Conservation (phyloP, 768 basidiomycete species). For the Pulveroboletus sp. region DNA sequence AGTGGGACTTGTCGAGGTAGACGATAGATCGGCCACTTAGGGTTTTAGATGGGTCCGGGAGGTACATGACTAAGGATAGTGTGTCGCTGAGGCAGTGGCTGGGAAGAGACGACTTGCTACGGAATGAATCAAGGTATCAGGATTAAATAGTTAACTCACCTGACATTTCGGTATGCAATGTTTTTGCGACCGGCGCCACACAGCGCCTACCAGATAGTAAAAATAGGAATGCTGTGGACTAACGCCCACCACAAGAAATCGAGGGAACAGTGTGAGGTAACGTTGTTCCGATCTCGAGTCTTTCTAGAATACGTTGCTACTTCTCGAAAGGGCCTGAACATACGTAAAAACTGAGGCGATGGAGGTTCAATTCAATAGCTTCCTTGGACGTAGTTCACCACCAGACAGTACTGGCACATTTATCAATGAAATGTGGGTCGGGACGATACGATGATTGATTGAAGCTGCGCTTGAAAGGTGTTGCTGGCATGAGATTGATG, state of each 20-base stretch:
- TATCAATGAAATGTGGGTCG: too few relatives aligned
- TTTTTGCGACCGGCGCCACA: background rate
- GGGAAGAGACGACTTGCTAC: background rate
- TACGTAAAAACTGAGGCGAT: too few relatives aligned
- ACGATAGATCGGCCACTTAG: background rate
- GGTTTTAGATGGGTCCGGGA: background rate
- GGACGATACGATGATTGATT: too few relatives aligned
- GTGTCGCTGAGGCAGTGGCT: background rate
- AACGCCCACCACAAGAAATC: background rate
- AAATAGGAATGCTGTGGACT: background rate
- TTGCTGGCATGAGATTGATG: too few relatives aligned
- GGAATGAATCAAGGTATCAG: background rate
- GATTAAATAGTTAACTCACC: background rate
- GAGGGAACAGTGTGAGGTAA: background rate
- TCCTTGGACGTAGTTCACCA: too few relatives aligned
- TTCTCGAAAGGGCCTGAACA: too few relatives aligned
- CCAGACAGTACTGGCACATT: too few relatives aligned
- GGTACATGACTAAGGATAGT: background rate
- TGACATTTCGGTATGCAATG: background rate
- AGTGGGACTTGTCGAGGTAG: conserved; percentile 10
- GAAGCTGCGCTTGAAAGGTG: too few relatives aligned
- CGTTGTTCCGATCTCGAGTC: too few relatives aligned
- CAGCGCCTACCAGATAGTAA: too few relatives aligned
- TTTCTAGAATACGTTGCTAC: too few relatives aligned
- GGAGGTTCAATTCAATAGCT: too few relatives aligned